Conservation (phyloP, 2,329 filamentous ascomycete genomes). For the Kalmusia sp. region DNA sequence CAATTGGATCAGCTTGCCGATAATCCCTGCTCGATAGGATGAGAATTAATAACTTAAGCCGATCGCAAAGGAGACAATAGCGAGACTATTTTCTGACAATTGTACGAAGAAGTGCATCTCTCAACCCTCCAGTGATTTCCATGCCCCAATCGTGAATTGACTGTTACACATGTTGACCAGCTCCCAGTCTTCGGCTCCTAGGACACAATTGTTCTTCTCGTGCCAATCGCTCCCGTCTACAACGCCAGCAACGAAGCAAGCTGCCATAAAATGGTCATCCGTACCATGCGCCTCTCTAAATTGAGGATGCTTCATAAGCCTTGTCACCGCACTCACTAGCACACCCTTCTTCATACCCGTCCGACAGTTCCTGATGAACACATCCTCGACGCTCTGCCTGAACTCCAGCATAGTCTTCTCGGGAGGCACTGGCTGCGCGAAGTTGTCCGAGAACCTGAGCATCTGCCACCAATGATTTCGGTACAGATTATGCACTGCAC, state of each 20-base stretch:
- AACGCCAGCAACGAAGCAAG: conserved; percentile 67
- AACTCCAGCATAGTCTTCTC: conserved; percentile 70
- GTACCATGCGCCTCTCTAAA: conserved; percentile 73
- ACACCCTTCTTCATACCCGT: conserved; percentile 55
- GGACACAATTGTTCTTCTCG: conserved; percentile 27
- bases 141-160: conserved; percentile 37
- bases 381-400: conserved; percentile 69
- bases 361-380: conserved; percentile 56
- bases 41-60: no score
- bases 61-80: no score
- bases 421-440: conserved; percentile 65
- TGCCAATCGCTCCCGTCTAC: conserved; percentile 25
- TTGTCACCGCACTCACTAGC: conserved; percentile 62
- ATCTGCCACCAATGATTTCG: conserved; percentile 72
- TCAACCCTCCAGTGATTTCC: conserved; percentile 3
- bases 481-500: conserved; percentile 74
- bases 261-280: conserved; percentile 74
- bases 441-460: conserved; percentile 68
- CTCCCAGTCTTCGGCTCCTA: conserved; percentile 43
- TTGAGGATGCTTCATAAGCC: conserved; percentile 72
- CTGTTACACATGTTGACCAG: conserved; percentile 45
- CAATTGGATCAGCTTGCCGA: conserved; percentile 62
- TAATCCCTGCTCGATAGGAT: conserved; percentile 57
- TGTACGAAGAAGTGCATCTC: no score
- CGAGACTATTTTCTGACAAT: no score